These are phyloP conservation scores for Bonia amplexicaulis DNA, from an alignment of 176 grass and related monocot genomes.

Conservation along the genomic window DNA sequence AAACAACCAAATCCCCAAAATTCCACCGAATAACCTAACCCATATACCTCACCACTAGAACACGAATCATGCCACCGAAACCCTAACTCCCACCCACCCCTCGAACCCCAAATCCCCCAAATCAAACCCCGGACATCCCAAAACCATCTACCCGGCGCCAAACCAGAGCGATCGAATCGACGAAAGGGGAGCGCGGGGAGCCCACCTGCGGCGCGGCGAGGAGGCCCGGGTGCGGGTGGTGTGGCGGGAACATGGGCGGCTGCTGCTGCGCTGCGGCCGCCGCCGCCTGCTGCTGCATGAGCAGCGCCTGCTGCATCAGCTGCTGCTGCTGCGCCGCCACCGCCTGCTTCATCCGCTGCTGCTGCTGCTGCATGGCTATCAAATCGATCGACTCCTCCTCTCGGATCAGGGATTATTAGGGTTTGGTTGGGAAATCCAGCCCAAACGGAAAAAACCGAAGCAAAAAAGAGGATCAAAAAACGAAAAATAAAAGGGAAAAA, in stretches of 20 bases:
- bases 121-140: background rate
- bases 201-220: slow-evolving; percentile 69
- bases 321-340: slow-evolving; percentile 53
- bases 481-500: background rate
- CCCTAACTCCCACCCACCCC: background rate
- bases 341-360: slow-evolving; percentile 70
- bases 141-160: background rate
- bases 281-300: slow-evolving; percentile 60
- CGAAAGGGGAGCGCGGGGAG: background rate
- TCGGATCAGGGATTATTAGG: slow-evolving; percentile 58
- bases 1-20: background rate
- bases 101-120: background rate
- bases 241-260: slow-evolving; percentile 70
- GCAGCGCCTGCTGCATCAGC: slow-evolving; percentile 79
- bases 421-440: slow-evolving; percentile 30
- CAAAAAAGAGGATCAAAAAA: slow-evolving; percentile 21
- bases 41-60: background rate
- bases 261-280: slow-evolving; percentile 29
- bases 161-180: slow-evolving; percentile 9
- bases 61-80: background rate
- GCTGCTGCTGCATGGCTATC: slow-evolving; percentile 55
- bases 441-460: slow-evolving; percentile 6
- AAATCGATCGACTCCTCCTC: background rate
- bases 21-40: background rate
- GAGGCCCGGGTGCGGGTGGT: slow-evolving; percentile 77